Percentiles rank a stretch among this genome's conserved stretches.
phyloP scores from a whole-genome alignment of 208 protist genomes.

The Crithidia acanthocephali region DNA sequence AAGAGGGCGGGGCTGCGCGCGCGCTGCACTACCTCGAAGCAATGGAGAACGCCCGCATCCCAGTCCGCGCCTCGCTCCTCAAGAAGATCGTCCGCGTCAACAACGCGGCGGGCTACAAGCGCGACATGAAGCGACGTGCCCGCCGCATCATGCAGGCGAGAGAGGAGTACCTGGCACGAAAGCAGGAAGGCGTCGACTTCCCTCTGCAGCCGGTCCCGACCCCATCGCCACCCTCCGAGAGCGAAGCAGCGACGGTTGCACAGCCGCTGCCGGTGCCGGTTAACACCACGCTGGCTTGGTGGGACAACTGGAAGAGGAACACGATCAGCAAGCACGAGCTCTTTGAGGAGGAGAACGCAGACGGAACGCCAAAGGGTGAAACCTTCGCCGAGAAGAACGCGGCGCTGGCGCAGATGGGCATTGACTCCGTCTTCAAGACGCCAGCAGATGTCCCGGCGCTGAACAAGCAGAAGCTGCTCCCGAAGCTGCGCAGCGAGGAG shows the following conservation, averaged over 20 bases:
- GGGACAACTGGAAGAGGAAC: constrained; percentile 80
- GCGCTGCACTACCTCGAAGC: constrained; percentile 89
- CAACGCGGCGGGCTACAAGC: constrained; percentile 87
- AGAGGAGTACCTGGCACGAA: constrained; percentile 83
- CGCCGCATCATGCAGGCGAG: constrained; percentile 92
- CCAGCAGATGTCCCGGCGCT: constrained; percentile 63
- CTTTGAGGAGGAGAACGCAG: constrained; percentile 74
- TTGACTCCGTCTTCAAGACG: constrained; percentile 69
- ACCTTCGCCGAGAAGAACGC: constrained; percentile 88
- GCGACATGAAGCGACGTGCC: constrained; percentile 93
- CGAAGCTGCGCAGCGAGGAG: constrained; percentile 62
- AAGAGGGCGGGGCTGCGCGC: constrained; percentile 88
- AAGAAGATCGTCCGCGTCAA: constrained; percentile 91
- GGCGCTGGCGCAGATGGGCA: constrained; percentile 79
- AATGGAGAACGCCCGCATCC: constrained; percentile 80
- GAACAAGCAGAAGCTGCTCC: constrained; percentile 65
- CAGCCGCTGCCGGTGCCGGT: constrained; percentile 58
- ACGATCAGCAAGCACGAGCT: constrained; percentile 89
- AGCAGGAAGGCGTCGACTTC: constrained; percentile 50
- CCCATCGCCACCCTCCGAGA: background rate
- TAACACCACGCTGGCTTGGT: constrained; percentile 83
- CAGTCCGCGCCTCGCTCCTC: constrained; percentile 73
- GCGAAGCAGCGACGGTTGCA: constrained; percentile 14
- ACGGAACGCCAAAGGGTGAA: constrained; percentile 85
- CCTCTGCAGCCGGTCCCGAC: constrained; percentile 19